Evolutionary conservation across 2,329 filamentous ascomycete genomes (phyloP), one percentile per base, ranked within the genome.

Genomic region (Eurotiales sp.): DNA sequence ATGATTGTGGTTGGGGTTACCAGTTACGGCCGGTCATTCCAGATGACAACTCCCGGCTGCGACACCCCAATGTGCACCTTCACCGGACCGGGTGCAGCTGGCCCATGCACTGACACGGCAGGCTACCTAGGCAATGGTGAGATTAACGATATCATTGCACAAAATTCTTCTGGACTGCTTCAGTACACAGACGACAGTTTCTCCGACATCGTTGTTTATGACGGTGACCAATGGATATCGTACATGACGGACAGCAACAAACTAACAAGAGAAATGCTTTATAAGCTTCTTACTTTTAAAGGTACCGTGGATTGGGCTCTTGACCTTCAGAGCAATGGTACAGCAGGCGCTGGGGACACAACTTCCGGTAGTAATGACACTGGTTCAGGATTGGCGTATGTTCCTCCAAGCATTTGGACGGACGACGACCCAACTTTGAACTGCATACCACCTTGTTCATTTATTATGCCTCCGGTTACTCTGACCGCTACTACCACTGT

Each of bases 21-120:
- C 4, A 67, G 64, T 50, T 72, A 72, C 51, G 69, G 69, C 1
- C 59, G 67, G 1, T 59, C 55, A 2, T 71, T 70, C 52, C 30
- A 56, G 21, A 70, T 72, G 66, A 51, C 54, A 1, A 19, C 62
- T 3, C 37, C 56, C 2, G 58, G 58, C 27, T 72, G 69, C 59
- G 50, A 46, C 21, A 59, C 56, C 3, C 58, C 60, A 0, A 54
- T 50, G 22, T 75, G 70, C 59, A 56, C 46, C 4, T 72, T 62
- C 42, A 62, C 58, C 1, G 69, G 72, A 5, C 50, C 49, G 5
- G 15, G 37, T 1, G 72, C 69, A 1, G 34, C 52, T 3, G 72
- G 70, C 1, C 21, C 23, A 2, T 75, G 71, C 54, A 76, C 71
- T 1, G 53, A 45, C 2, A 71, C 66, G 0, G 54, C 51, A 0